Evolutionary conservation across 768 basidiomycete species (phyloP), one percentile per base, ranked within the genome.

Genomic region (Termitomyces heimii): DNA sequence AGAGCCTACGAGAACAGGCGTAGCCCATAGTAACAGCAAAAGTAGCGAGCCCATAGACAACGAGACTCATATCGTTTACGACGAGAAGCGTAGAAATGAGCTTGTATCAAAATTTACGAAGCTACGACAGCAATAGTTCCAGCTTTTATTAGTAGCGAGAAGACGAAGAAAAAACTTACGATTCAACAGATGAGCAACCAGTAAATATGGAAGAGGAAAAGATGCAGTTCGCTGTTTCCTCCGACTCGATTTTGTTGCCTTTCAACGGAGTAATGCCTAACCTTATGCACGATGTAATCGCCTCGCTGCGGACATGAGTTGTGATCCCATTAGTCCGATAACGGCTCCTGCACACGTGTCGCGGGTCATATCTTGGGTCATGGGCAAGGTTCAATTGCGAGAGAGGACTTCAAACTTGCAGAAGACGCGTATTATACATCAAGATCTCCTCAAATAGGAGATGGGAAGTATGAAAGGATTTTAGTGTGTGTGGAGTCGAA

Each of bases 21-120:
- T 84, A 85, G 50, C 83, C 81, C 26, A 84, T 75, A 14, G 80
- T 81, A 8, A 82, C 83, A 54, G 83, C 82, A 60, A 84, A 76
- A 16, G 82, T 83, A 31, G 83, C 82, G 56, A 85, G 71, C 59
- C 82, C 80, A 52, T 77, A 80, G 55, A 82, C 75, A 29, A 82
- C 77, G 57, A 82, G 73, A 68, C 79, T 82, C 65, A 82, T 73
- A 59, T 84, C 83, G 53, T 71, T 71, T 16, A 78, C 52, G 5
- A 28, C 73, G 51, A 80, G 79, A 59, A 83, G 68, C 78, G 81
- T 83, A 32, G 39, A 24, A 51, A 32, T 9, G 18, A 43, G 49
- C 42, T 56, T 43, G 46, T 29, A 35, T 8, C 13, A 28, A 49
- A 7, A 53, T 26, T 35, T 13, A 32, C 22, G 10, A 56, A 3